These are phyloP conservation scores for Hygrocybe punicea DNA, from an alignment of 768 basidiomycete species.

Conservation along the genomic window DNA sequence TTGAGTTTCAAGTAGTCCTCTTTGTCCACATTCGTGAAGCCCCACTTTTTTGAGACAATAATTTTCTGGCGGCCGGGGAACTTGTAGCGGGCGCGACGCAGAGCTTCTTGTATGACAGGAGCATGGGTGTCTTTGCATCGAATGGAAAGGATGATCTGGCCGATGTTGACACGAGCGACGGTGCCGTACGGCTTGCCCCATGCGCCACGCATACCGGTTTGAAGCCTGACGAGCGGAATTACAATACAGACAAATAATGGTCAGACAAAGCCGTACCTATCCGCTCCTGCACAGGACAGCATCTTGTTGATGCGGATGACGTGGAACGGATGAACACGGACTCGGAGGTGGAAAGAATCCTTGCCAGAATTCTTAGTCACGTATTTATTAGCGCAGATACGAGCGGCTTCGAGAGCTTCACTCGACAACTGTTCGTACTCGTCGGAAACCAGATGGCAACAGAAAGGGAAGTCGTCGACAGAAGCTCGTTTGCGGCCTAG, in stretches of 20 bases:
- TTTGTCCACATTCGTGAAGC: slow-evolving; percentile 92
- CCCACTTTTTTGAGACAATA: slow-evolving; percentile 97
- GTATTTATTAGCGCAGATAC: slow-evolving; percentile 99
- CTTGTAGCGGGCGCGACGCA: slow-evolving; percentile 98
- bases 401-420: slow-evolving; percentile 95
- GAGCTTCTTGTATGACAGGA: slow-evolving; percentile 89
- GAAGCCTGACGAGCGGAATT: slow-evolving; percentile 52
- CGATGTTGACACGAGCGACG: slow-evolving; percentile 94
- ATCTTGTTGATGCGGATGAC: slow-evolving; percentile 99
- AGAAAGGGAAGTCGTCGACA: slow-evolving; percentile 98
- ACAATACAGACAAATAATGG: background rate
- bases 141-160: slow-evolving; percentile 86
- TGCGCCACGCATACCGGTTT: slow-evolving; percentile 98
- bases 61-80: slow-evolving; percentile 99
- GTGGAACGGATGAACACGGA: slow-evolving; percentile 98
- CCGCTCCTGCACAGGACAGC: slow-evolving; percentile 98
- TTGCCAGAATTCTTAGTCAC: slow-evolving; percentile 97
- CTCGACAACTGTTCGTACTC: slow-evolving; percentile 96
- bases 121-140: slow-evolving; percentile 88
- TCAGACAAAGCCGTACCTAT: slow-evolving; percentile 61
- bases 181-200: slow-evolving; percentile 99
- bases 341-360: slow-evolving; percentile 97
- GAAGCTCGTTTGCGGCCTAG: slow-evolving; percentile 92
- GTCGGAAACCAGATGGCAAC: slow-evolving; percentile 93
- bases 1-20: slow-evolving; percentile 86